phyloP scores from a whole-genome alignment of 352 stramenopile genomes.

The Globisporangium nunn region DNA sequence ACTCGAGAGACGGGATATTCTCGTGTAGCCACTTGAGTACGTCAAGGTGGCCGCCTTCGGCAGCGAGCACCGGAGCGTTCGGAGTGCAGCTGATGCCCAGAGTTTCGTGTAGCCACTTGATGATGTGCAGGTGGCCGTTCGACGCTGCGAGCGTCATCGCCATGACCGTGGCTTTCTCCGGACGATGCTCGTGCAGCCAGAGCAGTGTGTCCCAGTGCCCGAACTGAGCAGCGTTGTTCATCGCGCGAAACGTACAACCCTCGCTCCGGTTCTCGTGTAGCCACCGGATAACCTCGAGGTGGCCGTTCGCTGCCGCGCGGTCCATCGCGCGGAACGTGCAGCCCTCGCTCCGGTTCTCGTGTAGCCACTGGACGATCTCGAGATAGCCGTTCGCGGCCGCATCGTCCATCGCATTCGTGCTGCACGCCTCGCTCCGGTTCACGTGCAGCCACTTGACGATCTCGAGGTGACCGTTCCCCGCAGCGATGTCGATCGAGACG shows the following conservation, averaged over 20 bases:
- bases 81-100: neutral
- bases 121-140: constrained; percentile 4
- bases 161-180: neutral
- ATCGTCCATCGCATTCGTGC: constrained; percentile 4
- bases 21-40: constrained; percentile 7
- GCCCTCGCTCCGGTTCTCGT: neutral
- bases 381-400: constrained; percentile 4
- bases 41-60: constrained; percentile 1
- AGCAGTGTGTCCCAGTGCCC: neutral
- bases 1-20: neutral
- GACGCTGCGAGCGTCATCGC: neutral
- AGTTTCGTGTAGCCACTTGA: constrained; percentile 2
- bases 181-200: constrained; percentile 3
- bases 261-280: constrained; percentile 6
- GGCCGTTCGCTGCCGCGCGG: neutral
- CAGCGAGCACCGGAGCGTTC: constrained; percentile 1
- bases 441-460: constrained; percentile 10
- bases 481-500: neutral
- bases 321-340: neutral
- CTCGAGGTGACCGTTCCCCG: constrained; percentile 7
- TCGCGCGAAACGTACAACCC: constrained; percentile 14
- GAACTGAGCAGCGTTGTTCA: neutral
- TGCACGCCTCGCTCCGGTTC: constrained; percentile 4
- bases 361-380: constrained; percentile 1
- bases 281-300: constrained; percentile 2